Evolutionary conservation across 1,284 basidiomycete species (phyloP).

Genomic region (Abortiporus biennis): DNA sequence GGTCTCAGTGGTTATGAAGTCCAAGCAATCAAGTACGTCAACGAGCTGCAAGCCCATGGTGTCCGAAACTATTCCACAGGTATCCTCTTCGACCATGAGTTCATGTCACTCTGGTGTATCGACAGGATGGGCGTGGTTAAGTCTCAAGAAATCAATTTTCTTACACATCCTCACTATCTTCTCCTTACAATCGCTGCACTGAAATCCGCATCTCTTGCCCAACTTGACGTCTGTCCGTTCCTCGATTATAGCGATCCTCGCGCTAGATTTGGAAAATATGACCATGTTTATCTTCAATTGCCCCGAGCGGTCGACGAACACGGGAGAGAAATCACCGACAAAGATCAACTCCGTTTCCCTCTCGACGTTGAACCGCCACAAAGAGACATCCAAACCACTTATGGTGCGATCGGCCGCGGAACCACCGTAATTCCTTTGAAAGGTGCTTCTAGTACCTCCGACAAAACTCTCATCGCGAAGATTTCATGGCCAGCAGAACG

Average conservation of each 20-base stretch:
- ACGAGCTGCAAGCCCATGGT: conserved; percentile 7
- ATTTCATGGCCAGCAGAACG: neutral
- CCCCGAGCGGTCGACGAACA: neutral
- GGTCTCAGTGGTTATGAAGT: conserved; percentile 3
- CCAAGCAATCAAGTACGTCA: conserved; percentile 6
- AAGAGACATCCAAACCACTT: neutral
- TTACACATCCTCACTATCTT: conserved; percentile 11
- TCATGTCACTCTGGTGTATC: conserved; percentile 18
- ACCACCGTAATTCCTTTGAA: conserved; percentile 2
- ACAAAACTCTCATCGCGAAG: neutral
- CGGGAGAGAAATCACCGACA: neutral
- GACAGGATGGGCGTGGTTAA: conserved; percentile 18
- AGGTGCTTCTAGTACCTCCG: neutral
- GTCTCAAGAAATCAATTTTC: conserved; percentile 15
- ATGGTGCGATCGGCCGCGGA: conserved; percentile 3
- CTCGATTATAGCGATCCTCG: neutral
- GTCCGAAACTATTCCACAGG: conserved; percentile 14
- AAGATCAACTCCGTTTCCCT: no score
- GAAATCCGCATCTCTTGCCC: neutral
- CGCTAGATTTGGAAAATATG: neutral
- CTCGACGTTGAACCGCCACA: neutral
- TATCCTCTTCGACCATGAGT: conserved; percentile 13
- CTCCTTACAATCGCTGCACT: conserved; percentile 14
- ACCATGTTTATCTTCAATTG: neutral
- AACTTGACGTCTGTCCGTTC: conserved; percentile 1